Evolutionary conservation across 495 filamentous ascomycete species (phyloP), one percentile per base, ranked within the genome.

Genomic region (Eremomyces bilateralis): DNA sequence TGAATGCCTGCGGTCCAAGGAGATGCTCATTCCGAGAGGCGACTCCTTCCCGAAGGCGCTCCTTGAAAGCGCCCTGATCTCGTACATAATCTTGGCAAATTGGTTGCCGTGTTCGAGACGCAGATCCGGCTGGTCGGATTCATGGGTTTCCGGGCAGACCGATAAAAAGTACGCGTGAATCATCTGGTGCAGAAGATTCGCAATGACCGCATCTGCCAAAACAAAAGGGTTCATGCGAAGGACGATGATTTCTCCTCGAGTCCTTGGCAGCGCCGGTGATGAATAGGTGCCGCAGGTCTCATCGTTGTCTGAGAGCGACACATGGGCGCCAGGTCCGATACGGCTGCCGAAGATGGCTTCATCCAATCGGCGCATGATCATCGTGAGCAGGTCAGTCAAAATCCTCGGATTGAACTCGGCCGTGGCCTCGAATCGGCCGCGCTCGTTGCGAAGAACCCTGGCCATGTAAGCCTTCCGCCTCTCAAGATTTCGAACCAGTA

Each of bases 111-210:
- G 43, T 4, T 4, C 22, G 4, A 49, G 40, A 20, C 46, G 37
- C 3, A 33, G 35, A 11, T 44, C 39, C 1, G 20, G 31, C 19
- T 25, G 33, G 24, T 43, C 43, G 6, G 40, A 33, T 13, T 31
- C 28, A 1, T 25, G 27, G 19, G 6, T 27, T 27, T 27, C 40
- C 33, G 1, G 40, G 38, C 8, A 37, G 39, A 33, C 40, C 42
- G 3, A 20, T 3, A 49, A 36, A 19, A 49, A 46, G 38, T 41
- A 49, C 11, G 37, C 41, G 25, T 49, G 46, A n/a, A 49, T 46
- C 46, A 49, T 49, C 20, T 49, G 46, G 27, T 49, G 46, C 11
- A 49, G 33, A 17, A 49, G 33, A 20, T 11, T 35, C n/a, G 40
- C 44, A 4, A 49, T 1, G 12, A 46, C 37, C 6, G 30, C 20